Evolutionary conservation across 495 filamentous ascomycete species (phyloP).

Genomic region (Pyronema omphalodes): DNA sequence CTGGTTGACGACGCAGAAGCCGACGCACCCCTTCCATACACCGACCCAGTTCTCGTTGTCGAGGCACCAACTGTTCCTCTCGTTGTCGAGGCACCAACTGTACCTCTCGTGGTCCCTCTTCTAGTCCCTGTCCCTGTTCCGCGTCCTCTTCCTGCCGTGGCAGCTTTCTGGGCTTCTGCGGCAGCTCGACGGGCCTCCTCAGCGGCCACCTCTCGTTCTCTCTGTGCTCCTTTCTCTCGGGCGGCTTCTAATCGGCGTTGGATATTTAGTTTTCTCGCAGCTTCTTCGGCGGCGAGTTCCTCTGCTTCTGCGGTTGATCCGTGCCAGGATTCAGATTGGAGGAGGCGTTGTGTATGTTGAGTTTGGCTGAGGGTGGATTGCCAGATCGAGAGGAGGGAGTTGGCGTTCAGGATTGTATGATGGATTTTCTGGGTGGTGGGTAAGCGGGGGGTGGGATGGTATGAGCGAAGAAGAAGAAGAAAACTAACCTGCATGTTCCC

Average conservation of each 20-base stretch:
- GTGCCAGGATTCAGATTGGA: conserved; percentile 77
- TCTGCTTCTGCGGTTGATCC: conserved; percentile 68
- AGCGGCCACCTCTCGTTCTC: conserved; percentile 56
- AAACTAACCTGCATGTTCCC: conserved; percentile 71
- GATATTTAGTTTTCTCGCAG: conserved; percentile 48
- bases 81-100: neutral
- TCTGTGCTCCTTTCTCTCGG: conserved; percentile 44
- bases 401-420: conserved; percentile 68
- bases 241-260: conserved; percentile 60
- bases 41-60: neutral
- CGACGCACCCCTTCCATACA: neutral
- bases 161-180: conserved; percentile 13
- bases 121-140: neutral
- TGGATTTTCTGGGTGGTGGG: conserved; percentile 49
- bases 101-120: neutral
- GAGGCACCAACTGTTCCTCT: neutral
- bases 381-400: conserved; percentile 88
- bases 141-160: too few relatives aligned
- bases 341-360: conserved; percentile 85
- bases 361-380: conserved; percentile 89
- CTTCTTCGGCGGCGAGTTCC: conserved; percentile 62
- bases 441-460: neutral
- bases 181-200: conserved; percentile 29
- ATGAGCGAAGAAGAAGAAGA: neutral
- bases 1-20: neutral